phyloP scores from a whole-genome alignment of 352 stramenopile genomes.

The Globisporangium rhizosaccharum region DNA sequence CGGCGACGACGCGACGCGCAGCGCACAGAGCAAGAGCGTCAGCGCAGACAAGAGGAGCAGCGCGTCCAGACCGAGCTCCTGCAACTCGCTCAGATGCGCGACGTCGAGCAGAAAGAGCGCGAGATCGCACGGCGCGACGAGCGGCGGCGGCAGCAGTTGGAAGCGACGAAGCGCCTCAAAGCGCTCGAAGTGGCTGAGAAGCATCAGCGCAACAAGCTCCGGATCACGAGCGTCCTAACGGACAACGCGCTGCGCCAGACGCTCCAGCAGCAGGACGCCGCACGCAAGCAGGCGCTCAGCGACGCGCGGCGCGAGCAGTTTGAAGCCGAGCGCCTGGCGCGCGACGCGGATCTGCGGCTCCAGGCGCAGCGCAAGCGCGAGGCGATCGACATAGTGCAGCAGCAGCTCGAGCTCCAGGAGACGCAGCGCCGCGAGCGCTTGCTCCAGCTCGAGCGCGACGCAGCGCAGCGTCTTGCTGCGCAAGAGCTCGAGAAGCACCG shows the following conservation, averaged over 20 bases:
- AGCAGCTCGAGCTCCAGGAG: constrained; percentile 49
- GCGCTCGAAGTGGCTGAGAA: constrained; percentile 44
- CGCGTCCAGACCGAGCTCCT: constrained; percentile 42
- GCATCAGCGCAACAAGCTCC: constrained; percentile 61
- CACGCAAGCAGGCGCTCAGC: constrained; percentile 58
- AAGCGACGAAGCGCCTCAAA: constrained; percentile 37
- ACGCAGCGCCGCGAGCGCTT: constrained; percentile 44
- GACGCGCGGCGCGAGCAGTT: constrained; percentile 43
- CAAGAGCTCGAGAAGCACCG: constrained; percentile 47
- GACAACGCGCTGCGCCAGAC: constrained; percentile 50
- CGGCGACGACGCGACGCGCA: constrained; percentile 36
- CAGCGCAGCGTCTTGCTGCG: constrained; percentile 31
- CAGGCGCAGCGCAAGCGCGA: constrained; percentile 55
- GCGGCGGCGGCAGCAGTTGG: constrained; percentile 34
- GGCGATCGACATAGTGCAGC: constrained; percentile 52
- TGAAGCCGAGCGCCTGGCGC: constrained; percentile 35
- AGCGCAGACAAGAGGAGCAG: constrained; percentile 49
- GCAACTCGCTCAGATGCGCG: constrained; percentile 36
- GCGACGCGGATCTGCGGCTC: constrained; percentile 44
- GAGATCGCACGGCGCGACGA: constrained; percentile 52
- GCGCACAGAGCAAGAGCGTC: constrained; percentile 43
- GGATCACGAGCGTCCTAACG: constrained; percentile 51
- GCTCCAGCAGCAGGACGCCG: constrained; percentile 39
- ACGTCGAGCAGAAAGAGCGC: constrained; percentile 30
- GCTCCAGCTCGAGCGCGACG: constrained; percentile 40